Conservation (phyloP, 805 yeast species). For the Ogataea philodendri region DNA sequence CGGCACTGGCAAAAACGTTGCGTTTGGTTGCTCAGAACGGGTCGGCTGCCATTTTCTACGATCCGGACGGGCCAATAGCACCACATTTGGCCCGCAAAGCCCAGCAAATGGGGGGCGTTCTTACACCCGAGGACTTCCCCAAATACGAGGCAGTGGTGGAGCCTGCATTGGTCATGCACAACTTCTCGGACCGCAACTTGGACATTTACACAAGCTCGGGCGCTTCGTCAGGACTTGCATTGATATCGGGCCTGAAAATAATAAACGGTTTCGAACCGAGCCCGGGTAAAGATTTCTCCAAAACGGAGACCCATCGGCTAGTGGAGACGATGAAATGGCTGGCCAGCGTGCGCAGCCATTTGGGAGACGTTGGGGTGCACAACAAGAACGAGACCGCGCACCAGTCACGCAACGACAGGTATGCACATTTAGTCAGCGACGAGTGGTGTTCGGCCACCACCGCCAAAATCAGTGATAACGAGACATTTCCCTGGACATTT, state of each 20-base stretch:
- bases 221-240: slow-evolving; percentile 80
- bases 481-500: slow-evolving; percentile 66
- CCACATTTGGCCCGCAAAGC: slow-evolving; percentile 51
- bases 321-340: slow-evolving; percentile 93
- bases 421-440: slow-evolving; percentile 43
- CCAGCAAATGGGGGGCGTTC: slow-evolving; percentile 61
- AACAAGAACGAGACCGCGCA: slow-evolving; percentile 27
- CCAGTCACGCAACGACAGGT: slow-evolving; percentile 35
- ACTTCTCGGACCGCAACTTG: slow-evolving; percentile 27
- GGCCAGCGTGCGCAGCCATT: slow-evolving; percentile 78
- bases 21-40: slow-evolving; percentile 73
- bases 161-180: slow-evolving; percentile 41
- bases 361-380: slow-evolving; percentile 60
- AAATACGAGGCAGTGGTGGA: slow-evolving; percentile 53
- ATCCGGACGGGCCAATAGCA: slow-evolving; percentile 76
- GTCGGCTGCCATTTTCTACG: slow-evolving; percentile 74
- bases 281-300: slow-evolving; percentile 39
- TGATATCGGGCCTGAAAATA: slow-evolving; percentile 70
- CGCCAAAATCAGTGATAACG: slow-evolving; percentile 49
- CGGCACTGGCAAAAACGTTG: slow-evolving; percentile 64
- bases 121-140: slow-evolving; percentile 63
- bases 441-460: slow-evolving; percentile 59
- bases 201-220: slow-evolving; percentile 61
- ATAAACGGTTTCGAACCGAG: slow-evolving; percentile 41
- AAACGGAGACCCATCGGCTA: slow-evolving; percentile 58